Conservation (phyloP, 805 yeast genomes). For the Starmerella apis region DNA sequence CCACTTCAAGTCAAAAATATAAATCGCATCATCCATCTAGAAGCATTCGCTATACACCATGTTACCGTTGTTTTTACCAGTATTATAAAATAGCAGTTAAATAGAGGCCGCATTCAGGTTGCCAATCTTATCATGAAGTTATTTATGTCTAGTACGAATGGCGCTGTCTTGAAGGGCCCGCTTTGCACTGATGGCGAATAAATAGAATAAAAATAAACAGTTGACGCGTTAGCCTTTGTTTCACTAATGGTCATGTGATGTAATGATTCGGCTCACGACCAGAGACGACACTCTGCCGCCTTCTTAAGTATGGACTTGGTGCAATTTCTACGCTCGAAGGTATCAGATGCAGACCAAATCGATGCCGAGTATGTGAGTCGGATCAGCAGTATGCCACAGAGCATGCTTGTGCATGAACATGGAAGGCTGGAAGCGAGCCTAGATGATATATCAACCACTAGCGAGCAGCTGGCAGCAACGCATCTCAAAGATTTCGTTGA, state of each 20-base stretch:
- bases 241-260: neutral
- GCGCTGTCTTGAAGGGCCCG: too few species aligned
- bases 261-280: neutral
- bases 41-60: too few species aligned
- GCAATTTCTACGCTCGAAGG: neutral
- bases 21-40: too few species aligned
- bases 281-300: neutral
- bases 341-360: neutral
- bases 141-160: too few species aligned
- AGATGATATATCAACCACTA: constrained; percentile 6
- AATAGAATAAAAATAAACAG: too few species aligned
- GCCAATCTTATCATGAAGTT: too few species aligned
- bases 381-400: constrained; percentile 20
- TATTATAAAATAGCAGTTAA: too few species aligned
- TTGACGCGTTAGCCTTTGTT: too few species aligned
- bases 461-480: constrained; percentile 10
- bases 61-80: too few species aligned
- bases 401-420: constrained; percentile 18
- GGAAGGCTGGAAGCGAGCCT: constrained; percentile 10
- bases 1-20: too few species aligned
- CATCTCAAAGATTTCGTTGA: constrained; percentile 19
- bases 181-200: too few species aligned
- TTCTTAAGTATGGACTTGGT: neutral
- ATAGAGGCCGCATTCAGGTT: too few species aligned
- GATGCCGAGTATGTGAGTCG: constrained; percentile 20